Evolutionary conservation across 2,329 filamentous ascomycete species (phyloP).

Genomic region (Thyridium curvatum): DNA sequence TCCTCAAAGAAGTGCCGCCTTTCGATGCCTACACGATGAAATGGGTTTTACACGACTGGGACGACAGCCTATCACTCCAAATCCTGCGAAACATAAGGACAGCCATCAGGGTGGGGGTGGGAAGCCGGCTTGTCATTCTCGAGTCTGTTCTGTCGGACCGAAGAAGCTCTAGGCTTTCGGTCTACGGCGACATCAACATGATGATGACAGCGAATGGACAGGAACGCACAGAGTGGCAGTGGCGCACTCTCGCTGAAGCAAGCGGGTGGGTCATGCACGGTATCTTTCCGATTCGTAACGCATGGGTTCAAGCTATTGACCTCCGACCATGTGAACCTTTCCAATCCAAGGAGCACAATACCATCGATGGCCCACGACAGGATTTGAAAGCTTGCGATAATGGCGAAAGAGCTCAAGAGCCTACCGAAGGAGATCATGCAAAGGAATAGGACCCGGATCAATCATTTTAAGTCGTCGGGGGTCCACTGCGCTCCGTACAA

Average conservation of each 20-base stretch:
- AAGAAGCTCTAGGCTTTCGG: slow-evolving; percentile 17
- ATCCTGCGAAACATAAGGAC: slow-evolving; percentile 21
- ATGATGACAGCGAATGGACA: slow-evolving; percentile 25
- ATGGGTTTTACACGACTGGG: slow-evolving; percentile 36
- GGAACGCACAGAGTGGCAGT: slow-evolving; percentile 22
- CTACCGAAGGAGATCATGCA: too few relatives aligned
- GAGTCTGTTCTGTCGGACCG: slow-evolving; percentile 27
- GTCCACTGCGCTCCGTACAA: too few relatives aligned
- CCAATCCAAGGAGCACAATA: too few relatives aligned
- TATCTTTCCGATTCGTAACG: slow-evolving; percentile 12
- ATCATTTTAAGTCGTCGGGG: too few relatives aligned
- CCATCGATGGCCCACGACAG: too few relatives aligned
- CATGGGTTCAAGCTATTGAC: slow-evolving; percentile 16
- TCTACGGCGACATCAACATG: slow-evolving; percentile 35
- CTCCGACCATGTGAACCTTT: too few relatives aligned
- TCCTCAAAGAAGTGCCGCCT: slow-evolving; percentile 23
- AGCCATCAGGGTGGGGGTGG: slow-evolving; percentile 15
- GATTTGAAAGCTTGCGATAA: too few relatives aligned
- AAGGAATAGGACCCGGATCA: too few relatives aligned
- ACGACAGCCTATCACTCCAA: slow-evolving; percentile 19
- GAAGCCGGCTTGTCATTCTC: slow-evolving; percentile 25
- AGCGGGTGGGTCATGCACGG: slow-evolving; percentile 20
- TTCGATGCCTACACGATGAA: slow-evolving; percentile 26
- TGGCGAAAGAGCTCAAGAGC: too few relatives aligned
- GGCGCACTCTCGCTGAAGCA: slow-evolving; percentile 17